Conservation (phyloP, 225 moss, liverwort and hornwort genomes). For the Pseudisothecium myosuroides region DNA sequence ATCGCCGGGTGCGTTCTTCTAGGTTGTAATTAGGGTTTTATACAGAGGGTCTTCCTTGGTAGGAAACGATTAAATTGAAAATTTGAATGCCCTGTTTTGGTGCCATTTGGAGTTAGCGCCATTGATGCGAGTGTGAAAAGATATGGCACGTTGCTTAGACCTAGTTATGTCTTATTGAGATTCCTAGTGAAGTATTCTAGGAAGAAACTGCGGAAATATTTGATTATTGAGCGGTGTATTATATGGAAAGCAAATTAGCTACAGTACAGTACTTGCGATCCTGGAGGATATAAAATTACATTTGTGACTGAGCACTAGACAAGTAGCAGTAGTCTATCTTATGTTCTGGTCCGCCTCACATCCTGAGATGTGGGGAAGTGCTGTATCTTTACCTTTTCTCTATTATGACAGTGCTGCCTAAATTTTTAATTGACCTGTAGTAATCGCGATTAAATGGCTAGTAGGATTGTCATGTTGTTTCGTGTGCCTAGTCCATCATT, state of each 20-base stretch:
- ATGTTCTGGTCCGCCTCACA: not conserved
- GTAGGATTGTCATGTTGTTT: not conserved
- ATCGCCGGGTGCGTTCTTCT: not conserved
- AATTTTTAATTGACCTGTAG: not conserved
- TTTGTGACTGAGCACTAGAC: not conserved
- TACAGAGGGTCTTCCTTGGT: not conserved
- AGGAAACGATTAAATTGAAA: not conserved
- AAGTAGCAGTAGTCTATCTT: not conserved
- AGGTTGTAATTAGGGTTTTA: slow-evolving; percentile 20
- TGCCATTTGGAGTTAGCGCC: not conserved
- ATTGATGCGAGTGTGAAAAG: not conserved
- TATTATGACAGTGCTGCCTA: not conserved
- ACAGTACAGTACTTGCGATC: not conserved
- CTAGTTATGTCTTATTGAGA: not conserved
- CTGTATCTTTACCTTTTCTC: not conserved
- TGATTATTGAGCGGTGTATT: not conserved
- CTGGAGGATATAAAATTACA: not conserved
- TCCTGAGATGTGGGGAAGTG: not conserved
- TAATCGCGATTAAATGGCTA: not conserved
- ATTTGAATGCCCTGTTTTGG: not conserved
- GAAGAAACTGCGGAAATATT: not conserved
- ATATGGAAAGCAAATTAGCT: not conserved
- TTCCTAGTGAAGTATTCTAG: not conserved
- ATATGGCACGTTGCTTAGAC: not conserved
- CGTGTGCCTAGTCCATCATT: not conserved